Base-by-base conservation (phyloP, 768 basidiomycete species). In the Lanmaoa rubissima region DNA sequence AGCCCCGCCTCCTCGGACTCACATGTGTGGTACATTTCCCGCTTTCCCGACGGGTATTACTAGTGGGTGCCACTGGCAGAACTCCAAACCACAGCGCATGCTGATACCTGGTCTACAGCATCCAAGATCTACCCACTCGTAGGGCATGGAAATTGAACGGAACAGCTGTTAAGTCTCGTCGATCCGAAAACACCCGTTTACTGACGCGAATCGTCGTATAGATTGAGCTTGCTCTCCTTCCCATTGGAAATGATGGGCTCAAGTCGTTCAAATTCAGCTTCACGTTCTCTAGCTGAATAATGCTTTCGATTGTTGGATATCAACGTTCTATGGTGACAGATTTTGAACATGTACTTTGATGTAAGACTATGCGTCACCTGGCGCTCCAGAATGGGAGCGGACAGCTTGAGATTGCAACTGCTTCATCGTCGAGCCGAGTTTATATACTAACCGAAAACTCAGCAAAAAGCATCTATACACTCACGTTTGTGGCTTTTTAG, bases 241-340 rank as follows among this genome's bases (percentile, higher is more conserved):
- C 55, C 5, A 10, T 26, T 4, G 48, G 54, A 35, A 45, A 35
- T 41, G 51, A 54, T 9, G 57, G 41, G 16, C 42, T 49, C 9
- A 43, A 58, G 11, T 36, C 57, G 2, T 58, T 58, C 57, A 57
- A 58, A 35, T 57, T 58, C n/a, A 40, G 31, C 10, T 49, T 58
- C 17, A 39, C 36, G 5, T 58, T 58, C 42, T 53, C 36, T n/a
- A 26, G 36, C 13, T 53, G 45, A 49, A 8, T 2, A 12, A 17
- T 26, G 9, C 21, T 34, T 48, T 16, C 2, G 9, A 21, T 36
- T 17, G 24, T 12, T 17, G 16, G 21, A 11, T 21, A 35, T 16
- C 32, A 48, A 35, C 19, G 4, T 48, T 34, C 38, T 26, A 11
- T 40, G 21, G 39, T 34, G 21, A n/a, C 32, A 24, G 19, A 24